phyloP scores from a whole-genome alignment of 2,329 filamentous ascomycete genomes.

The Paecilomyces dactylethromorphus region DNA sequence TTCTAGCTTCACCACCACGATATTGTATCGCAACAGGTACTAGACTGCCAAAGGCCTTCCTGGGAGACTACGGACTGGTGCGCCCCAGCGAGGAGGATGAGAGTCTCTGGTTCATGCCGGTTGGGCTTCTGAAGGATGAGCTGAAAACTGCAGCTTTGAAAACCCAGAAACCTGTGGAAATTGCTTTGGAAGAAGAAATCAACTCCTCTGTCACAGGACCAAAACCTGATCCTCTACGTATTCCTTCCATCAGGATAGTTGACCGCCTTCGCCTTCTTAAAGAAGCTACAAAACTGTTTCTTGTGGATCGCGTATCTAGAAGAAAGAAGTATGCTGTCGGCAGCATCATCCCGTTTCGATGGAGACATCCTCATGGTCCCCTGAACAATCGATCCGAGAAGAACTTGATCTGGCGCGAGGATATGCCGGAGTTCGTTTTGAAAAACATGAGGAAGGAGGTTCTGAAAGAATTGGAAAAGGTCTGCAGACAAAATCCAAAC shows the following conservation, averaged over 20 bases:
- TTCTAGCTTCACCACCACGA: conserved; percentile 30
- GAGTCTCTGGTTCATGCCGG: conserved; percentile 27
- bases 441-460: conserved; percentile 29
- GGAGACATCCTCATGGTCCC: conserved; percentile 27
- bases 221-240: conserved; percentile 1
- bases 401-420: conserved; percentile 39
- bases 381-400: conserved; percentile 18
- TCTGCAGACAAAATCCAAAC: conserved; percentile 14
- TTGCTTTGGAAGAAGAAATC: neutral
- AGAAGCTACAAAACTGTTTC: conserved; percentile 11
- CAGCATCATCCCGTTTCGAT: conserved; percentile 25
- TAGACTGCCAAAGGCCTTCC: conserved; percentile 25
- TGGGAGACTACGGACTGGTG: conserved; percentile 31
- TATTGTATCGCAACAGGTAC: conserved; percentile 24
- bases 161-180: neutral
- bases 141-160: conserved; percentile 7
- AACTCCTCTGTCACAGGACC: neutral
- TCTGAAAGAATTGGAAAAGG: conserved; percentile 29
- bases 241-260: conserved; percentile 20
- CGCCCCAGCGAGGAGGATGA: conserved; percentile 17
- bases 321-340: conserved; percentile 9
- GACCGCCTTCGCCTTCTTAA: conserved; percentile 20
- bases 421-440: conserved; percentile 41
- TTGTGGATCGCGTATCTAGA: conserved; percentile 2
- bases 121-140: conserved; percentile 24